These are phyloP conservation scores for Spathaspora boniae DNA, from an alignment of 805 yeast species.

Conservation along the genomic window DNA sequence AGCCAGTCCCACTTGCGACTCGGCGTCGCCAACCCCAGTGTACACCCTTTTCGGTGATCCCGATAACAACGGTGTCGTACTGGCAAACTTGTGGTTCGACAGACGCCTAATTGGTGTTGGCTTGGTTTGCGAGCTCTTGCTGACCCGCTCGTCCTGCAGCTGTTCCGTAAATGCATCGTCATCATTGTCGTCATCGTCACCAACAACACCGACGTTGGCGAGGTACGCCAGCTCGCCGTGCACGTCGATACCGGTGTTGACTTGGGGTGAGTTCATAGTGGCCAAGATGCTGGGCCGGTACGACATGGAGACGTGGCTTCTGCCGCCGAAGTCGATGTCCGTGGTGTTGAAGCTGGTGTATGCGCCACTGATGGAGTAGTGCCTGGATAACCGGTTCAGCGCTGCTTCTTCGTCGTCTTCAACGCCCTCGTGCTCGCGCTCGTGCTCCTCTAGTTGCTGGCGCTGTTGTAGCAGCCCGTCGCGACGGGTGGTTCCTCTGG, in stretches of 20 bases:
- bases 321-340: conserved; percentile 37
- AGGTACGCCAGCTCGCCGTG: conserved; percentile 57
- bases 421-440: too few species aligned
- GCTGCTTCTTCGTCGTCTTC: too few species aligned
- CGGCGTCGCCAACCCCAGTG: conserved; percentile 3
- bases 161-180: conserved; percentile 1
- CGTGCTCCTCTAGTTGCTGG: too few species aligned
- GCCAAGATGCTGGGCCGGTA: conserved; percentile 22
- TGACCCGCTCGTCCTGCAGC: not conserved
- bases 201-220: conserved; percentile 55
- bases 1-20: conserved; percentile 5
- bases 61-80: conserved; percentile 7
- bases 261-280: conserved; percentile 35
- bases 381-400: too few species aligned
- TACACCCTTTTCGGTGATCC: conserved; percentile 3
- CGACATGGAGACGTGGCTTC: conserved; percentile 36
- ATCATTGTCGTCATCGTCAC: conserved; percentile 17
- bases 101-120: conserved; percentile 9
- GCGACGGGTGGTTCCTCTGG: too few species aligned
- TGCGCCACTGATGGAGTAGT: conserved; percentile 16
- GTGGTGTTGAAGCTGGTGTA: conserved; percentile 16
- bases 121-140: conserved; percentile 5
- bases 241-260: conserved; percentile 46
- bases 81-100: conserved; percentile 4
- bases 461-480: too few species aligned